These are phyloP conservation scores for Talaromyces pinophilus DNA, from an alignment of 2,329 filamentous ascomycete species.

Conservation along the genomic window DNA sequence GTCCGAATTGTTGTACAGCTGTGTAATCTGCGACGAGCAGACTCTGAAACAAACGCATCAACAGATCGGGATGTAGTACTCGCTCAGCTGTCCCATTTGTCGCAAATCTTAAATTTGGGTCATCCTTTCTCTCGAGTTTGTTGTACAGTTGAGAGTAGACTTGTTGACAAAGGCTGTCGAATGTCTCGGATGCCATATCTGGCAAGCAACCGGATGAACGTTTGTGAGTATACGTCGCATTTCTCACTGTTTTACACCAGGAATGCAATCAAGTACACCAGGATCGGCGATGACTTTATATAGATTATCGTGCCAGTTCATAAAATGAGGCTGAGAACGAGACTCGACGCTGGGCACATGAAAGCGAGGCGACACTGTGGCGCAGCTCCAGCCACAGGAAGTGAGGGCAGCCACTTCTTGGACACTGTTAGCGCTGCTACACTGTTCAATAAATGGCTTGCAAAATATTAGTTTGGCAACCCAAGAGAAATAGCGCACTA, in stretches of 20 bases:
- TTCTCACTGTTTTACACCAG: not conserved
- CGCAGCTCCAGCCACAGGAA: conserved; percentile 1
- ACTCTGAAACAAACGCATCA: conserved; percentile 17
- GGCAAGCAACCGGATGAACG: not conserved
- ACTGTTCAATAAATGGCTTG: not conserved
- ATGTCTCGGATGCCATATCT: conserved; percentile 19
- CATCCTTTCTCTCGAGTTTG: conserved; percentile 19
- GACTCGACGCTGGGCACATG: not conserved
- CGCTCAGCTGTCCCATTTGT: conserved; percentile 26
- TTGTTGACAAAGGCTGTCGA: conserved; percentile 10
- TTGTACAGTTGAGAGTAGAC: conserved; percentile 15
- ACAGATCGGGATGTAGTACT: conserved; percentile 24
- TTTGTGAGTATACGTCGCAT: conserved; percentile 1
- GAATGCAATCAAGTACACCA: not conserved
- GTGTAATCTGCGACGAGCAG: conserved; percentile 1
- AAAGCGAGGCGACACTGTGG: not conserved
- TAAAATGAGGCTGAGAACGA: conserved; percentile 11
- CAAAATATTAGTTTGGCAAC: not conserved
- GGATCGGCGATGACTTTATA: not conserved
- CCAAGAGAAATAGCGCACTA: not conserved
- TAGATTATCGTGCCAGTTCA: not conserved
- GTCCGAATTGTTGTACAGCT: conserved; percentile 14
- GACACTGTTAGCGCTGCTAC: not conserved
- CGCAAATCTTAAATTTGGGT: conserved; percentile 25
- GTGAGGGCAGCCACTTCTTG: not conserved